Conservation (phyloP, 2,329 filamentous ascomycete species). For the Septoria petroselini region DNA sequence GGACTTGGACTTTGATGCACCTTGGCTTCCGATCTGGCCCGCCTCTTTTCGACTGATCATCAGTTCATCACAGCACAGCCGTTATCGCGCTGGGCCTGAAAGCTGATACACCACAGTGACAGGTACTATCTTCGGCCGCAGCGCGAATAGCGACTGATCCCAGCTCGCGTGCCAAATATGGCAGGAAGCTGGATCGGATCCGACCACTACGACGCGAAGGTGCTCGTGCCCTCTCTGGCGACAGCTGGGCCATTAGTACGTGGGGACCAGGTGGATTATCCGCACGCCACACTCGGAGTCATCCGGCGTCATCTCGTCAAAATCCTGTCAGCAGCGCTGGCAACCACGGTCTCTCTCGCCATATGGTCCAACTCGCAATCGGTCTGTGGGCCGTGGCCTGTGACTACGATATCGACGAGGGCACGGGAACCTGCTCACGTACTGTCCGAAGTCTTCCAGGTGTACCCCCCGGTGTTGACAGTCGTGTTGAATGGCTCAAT, state of each 20-base stretch:
- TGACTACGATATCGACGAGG: not conserved
- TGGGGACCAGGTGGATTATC: conserved; percentile 17
- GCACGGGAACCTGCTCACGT: conserved; percentile 25
- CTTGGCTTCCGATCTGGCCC: not conserved
- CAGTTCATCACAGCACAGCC: not conserved
- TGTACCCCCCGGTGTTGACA: conserved; percentile 63
- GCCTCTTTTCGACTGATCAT: conserved; percentile 1
- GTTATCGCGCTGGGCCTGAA: not conserved
- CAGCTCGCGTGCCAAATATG: conserved; percentile 14
- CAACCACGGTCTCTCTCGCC: conserved; percentile 10
- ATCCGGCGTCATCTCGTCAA: conserved; percentile 5
- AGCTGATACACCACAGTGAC: conserved; percentile 16
- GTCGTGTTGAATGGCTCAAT: conserved; percentile 41
- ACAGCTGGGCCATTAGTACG: conserved; percentile 13
- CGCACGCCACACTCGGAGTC: conserved; percentile 15
- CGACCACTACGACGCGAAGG: conserved; percentile 17
- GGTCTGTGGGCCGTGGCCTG: not conserved
- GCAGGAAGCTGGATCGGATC: conserved; percentile 9
- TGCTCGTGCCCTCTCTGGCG: conserved; percentile 8
- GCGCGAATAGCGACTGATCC: conserved; percentile 1
- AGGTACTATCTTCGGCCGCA: conserved; percentile 14
- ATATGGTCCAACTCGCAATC: not conserved
- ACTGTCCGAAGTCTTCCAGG: conserved; percentile 64
- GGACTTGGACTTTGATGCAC: conserved; percentile 5
- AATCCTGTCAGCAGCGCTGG: conserved; percentile 15